These are phyloP conservation scores for Podila epigama DNA, from an alignment of 192 early-diverging fungal species.

Conservation along the genomic window DNA sequence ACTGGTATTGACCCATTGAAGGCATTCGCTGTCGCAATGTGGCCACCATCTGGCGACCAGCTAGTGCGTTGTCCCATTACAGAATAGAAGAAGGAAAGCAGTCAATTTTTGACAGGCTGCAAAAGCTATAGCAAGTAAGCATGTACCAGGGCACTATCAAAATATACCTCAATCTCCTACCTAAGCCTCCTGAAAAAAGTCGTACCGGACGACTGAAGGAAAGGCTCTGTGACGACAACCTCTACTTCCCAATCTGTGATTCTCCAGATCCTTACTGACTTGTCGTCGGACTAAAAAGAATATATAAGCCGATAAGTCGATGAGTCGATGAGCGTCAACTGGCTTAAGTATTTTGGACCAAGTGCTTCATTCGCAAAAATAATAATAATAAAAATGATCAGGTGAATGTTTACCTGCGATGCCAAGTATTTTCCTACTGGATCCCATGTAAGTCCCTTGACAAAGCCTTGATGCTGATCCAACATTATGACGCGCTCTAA, in stretches of 20 bases:
- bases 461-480: slow-evolving; percentile 82
- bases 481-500: slow-evolving; percentile 70
- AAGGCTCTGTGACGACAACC: slow-evolving; percentile 75
- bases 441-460: slow-evolving; percentile 97
- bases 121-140: no score
- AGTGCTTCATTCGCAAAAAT: no score
- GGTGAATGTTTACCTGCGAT: slow-evolving; percentile 74
- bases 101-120: no score
- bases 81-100: background rate
- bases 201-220: slow-evolving; percentile 76
- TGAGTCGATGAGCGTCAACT: no score
- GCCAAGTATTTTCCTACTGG: slow-evolving; percentile 94
- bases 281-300: slow-evolving; percentile 82
- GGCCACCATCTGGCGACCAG: slow-evolving; percentile 98
- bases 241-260: slow-evolving; percentile 90
- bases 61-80: slow-evolving; percentile 50
- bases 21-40: slow-evolving; percentile 89
- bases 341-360: no score
- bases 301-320: no score
- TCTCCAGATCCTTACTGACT: slow-evolving; percentile 85
- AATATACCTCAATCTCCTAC: no score
- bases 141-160: no score
- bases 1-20: slow-evolving; percentile 80
- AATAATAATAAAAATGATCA: no score
- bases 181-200: slow-evolving; percentile 91